Base-by-base conservation (phyloP, 2,329 filamentous ascomycete genomes). In the Fusarium beomiforme region DNA sequence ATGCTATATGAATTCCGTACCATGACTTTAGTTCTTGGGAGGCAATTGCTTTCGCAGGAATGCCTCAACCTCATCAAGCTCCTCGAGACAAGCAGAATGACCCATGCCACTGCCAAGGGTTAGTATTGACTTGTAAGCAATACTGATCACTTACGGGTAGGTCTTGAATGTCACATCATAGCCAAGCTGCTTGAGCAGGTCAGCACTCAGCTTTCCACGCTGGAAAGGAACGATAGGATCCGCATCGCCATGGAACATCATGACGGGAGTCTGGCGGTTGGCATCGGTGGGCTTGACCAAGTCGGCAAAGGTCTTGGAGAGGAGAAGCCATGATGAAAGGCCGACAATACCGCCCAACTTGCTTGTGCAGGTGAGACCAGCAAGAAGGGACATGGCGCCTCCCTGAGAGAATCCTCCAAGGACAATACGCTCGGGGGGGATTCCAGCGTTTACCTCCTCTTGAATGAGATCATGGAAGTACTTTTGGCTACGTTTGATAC, bases 261-360 rank as follows among this genome's bases (percentile, higher is more conserved):
- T 93, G 69, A 98, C 90, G 2, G 93, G 92, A 3, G 94, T 97
- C 42, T 92, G 85, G 80, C 91, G 89, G 72, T 87, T 85, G 63
- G 67, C 46, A 84, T 86, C 83, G 10, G 70, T 74, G 17, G 81
- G 78, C 5, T 83, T 80, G 24, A 85, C 70, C 19, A 77, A 61
- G 21, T 82, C 79, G 49, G 80, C 77, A 72, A 88, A 86, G 67
- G 83, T 85, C 57, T 79, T 73, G 56, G 81, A 83, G 33, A 98
- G 84, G 23, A 94, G 86, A 73, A 98, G 82, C 81, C 97, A 98
- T 75, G 90, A 92, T 16, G 93, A 96, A 68, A 98, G 83, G 11
- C 91, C 94, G 69, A 98, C 91, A 70, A 98, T 92, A 69, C 95
- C 95, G n/a, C 90, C 95, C 19, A 98, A 85, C 82, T 93, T 94